Percentiles rank a stretch among this genome's conserved stretches.
phyloP scores from a whole-genome alignment of 129 eudicot species.

The Chrysanthemum lavandulifolium region DNA sequence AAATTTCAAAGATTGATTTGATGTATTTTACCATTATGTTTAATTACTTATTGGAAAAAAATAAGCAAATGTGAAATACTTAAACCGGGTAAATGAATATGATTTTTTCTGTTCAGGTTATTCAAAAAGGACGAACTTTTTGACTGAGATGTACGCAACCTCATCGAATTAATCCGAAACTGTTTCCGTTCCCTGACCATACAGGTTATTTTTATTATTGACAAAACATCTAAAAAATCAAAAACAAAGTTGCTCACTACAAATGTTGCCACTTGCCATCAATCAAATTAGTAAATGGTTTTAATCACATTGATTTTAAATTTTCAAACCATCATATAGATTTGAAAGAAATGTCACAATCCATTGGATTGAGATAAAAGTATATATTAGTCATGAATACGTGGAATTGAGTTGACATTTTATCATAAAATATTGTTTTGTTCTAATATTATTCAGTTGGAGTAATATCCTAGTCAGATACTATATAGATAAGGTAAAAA shows the following conservation, averaged over 20 bases:
- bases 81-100: too few relatives aligned
- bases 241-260: slow-evolving; percentile 10
- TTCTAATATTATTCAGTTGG: neutral
- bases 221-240: neutral
- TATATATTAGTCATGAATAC: slow-evolving; percentile 1
- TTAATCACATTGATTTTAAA: neutral
- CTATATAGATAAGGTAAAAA: neutral
- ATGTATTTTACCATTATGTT: too few relatives aligned
- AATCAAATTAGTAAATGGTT: neutral
- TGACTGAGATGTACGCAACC: too few relatives aligned
- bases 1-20: too few relatives aligned
- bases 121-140: too few relatives aligned
- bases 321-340: neutral
- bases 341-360: slow-evolving; percentile 6
- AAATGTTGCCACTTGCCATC: slow-evolving; percentile 21
- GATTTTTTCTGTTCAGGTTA: too few relatives aligned
- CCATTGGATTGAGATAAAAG: slow-evolving; percentile 2
- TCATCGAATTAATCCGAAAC: too few relatives aligned
- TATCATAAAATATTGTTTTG: neutral
- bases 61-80: neutral
- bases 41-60: too few relatives aligned
- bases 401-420: slow-evolving; percentile 8
- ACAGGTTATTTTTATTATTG: neutral
- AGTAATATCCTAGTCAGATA: neutral
- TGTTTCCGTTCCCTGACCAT: too few relatives aligned